phyloP scores from a whole-genome alignment of 2,329 filamentous ascomycete species.

The Fusarium humuli region DNA sequence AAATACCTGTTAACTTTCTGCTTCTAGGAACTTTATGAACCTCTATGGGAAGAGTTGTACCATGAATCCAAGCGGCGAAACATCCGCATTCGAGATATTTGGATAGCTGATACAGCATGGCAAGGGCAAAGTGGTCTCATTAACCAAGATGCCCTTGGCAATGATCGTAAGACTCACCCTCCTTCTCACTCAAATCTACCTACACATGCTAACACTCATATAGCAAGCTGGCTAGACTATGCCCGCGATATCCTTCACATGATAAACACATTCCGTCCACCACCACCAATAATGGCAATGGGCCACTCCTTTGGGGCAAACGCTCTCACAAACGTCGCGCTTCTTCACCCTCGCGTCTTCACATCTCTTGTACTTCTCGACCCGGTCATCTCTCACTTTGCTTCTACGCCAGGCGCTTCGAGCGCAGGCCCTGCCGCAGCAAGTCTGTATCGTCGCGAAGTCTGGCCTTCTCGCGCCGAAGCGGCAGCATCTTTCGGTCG shows the following conservation, averaged over 20 bases:
- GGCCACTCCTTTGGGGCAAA: constrained; percentile 91
- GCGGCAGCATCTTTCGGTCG: constrained; percentile 75
- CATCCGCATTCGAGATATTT: constrained; percentile 82
- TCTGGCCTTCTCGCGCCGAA: constrained; percentile 80
- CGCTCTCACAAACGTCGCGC: constrained; percentile 75
- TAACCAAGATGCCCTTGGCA: constrained; percentile 81
- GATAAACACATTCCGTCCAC: constrained; percentile 84
- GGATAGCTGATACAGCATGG: constrained; percentile 89
- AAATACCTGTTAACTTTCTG: neutral
- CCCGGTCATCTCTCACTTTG: constrained; percentile 74
- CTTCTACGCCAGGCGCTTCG: constrained; percentile 51
- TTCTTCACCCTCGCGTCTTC: constrained; percentile 85
- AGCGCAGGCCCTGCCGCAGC: constrained; percentile 62
- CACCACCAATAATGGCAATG: constrained; percentile 83
- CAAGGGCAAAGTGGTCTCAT: constrained; percentile 83
- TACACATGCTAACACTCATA: constrained; percentile 8
- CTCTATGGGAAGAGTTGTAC: constrained; percentile 87
- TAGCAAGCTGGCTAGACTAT: constrained; percentile 81
- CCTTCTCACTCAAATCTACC: neutral
- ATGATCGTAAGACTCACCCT: constrained; percentile 75
- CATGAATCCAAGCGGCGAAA: constrained; percentile 66
- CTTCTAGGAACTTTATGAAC: constrained; percentile 85
- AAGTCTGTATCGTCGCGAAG: constrained; percentile 79
- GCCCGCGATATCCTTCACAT: constrained; percentile 85
- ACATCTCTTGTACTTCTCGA: constrained; percentile 83